These are phyloP conservation scores for Penicillium sp. DNA, from an alignment of 2,329 filamentous ascomycete species.

Conservation along the genomic window DNA sequence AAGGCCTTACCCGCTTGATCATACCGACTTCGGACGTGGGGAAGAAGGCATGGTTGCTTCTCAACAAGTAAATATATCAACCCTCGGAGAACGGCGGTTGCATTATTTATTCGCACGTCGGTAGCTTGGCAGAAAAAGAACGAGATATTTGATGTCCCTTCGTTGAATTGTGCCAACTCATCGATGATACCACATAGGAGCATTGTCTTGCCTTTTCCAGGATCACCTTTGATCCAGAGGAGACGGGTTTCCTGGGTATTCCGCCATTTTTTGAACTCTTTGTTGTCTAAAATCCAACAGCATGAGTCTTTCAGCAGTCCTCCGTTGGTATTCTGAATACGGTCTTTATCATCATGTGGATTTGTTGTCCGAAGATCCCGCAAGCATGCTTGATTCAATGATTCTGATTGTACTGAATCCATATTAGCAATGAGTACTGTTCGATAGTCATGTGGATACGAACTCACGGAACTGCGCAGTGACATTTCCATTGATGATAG, in stretches of 20 bases:
- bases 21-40: neutral
- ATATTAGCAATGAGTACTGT: too few species aligned
- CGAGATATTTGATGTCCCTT: neutral
- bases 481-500: too few species aligned
- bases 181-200: conserved; percentile 23
- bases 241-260: conserved; percentile 4
- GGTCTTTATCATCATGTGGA: conserved; percentile 26
- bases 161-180: neutral
- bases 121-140: neutral
- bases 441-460: too few species aligned
- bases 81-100: neutral
- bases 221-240: conserved; percentile 31
- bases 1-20: too few species aligned
- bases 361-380: conserved; percentile 16
- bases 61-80: neutral
- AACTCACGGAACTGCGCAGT: too few species aligned
- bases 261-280: conserved; percentile 25
- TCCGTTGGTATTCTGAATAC: conserved; percentile 29
- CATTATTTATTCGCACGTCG: neutral
- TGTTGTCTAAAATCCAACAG: conserved; percentile 27
- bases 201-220: conserved; percentile 35
- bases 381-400: too few species aligned
- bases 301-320: conserved; percentile 23
- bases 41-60: neutral
- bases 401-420: too few species aligned